Evolutionary conservation across 2,329 filamentous ascomycete genomes (phyloP), one percentile per base, ranked within the genome.

Genomic region (Teratosphaeria epicoccoides): DNA sequence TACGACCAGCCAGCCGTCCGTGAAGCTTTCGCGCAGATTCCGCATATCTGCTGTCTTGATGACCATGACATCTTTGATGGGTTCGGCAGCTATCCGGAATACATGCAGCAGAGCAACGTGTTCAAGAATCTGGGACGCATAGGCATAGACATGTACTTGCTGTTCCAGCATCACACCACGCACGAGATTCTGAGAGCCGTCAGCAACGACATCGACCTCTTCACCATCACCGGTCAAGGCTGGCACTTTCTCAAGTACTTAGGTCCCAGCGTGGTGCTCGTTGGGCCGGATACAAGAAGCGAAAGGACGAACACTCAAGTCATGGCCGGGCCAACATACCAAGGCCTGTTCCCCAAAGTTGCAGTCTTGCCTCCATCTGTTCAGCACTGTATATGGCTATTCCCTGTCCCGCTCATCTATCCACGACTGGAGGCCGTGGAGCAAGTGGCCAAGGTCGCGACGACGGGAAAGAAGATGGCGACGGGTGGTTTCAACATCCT

Each of bases 181-280:
- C 77, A 94, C 2, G 93, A 97, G 65, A 87, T 97, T 43, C 80
- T 98, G 52, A 86, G 90, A 49, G 91, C 95, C 61, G 84, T 95
- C 52, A 86, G 79, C 63, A 87, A 87, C 46, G 93, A 98, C 64
- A 78, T 83, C 46, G 93, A 98, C 62, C 80, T 98, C 5, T 98
- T 98, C 71, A 97, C 91, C 1, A 85, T 98, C 51, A 97, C 93
- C 0, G 91, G 93, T n/a, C 86, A 86, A 20, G 93, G 93, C 6
- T 98, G 93, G 93, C 93, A 98, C 69, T 98, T 97, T 68, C 82
- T 98, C 70, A 98, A 98, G 70, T 96, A 87, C 62, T 80, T 98
- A 5, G 93, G 93, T 0, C 93, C 93, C 0, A 87, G 87, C 4
- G 84, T 98, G 11, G 89, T 88, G 0, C 85, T 95, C 0, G 84